Conservation (phyloP, 495 filamentous ascomycete genomes). For the Penicillium psychrofluorescens region DNA sequence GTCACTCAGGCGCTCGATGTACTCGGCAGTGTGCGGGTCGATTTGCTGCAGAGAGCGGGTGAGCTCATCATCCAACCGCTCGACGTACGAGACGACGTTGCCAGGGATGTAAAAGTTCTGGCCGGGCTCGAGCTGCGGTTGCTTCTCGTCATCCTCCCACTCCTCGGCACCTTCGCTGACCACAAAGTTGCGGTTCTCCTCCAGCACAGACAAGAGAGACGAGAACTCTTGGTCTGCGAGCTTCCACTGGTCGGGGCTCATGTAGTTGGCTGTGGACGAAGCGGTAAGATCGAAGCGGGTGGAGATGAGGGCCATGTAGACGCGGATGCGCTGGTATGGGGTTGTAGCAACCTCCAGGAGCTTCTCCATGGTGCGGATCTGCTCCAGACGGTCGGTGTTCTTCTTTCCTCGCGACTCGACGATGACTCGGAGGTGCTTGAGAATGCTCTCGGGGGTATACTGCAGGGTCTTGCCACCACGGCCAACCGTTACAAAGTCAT, state of each 20-base stretch:
- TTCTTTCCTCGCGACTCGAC: slow-evolving; percentile 96
- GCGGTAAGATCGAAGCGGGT: slow-evolving; percentile 91
- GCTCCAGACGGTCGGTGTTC: slow-evolving; percentile 91
- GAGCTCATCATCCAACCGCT: slow-evolving; percentile 95
- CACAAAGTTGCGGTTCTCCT: slow-evolving; percentile 66
- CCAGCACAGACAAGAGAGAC: slow-evolving; percentile 69
- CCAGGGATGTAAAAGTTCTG: slow-evolving; percentile 84
- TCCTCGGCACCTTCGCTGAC: slow-evolving; percentile 90
- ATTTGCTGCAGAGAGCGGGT: slow-evolving; percentile 92
- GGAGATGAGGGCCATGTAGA: slow-evolving; percentile 85
- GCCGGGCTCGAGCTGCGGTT: slow-evolving; percentile 59
- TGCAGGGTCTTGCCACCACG: slow-evolving; percentile 77
- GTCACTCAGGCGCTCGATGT: slow-evolving; percentile 89
- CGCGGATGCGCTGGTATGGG: slow-evolving; percentile 91
- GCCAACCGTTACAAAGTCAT: slow-evolving; percentile 80
- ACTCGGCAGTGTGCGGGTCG: slow-evolving; percentile 97
- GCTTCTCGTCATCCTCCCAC: slow-evolving; percentile 98
- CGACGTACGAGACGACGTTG: slow-evolving; percentile 88
- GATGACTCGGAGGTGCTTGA: slow-evolving; percentile 90
- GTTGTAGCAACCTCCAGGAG: slow-evolving; percentile 78
- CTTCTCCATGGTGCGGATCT: slow-evolving; percentile 96
- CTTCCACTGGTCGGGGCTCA: slow-evolving; percentile 98
- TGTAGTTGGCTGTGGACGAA: slow-evolving; percentile 67
- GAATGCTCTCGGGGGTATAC: slow-evolving; percentile 95
- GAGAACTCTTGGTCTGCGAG: slow-evolving; percentile 78